Evolutionary conservation across 768 basidiomycete species (phyloP).

Genomic region (Infundibulicybe gibba): DNA sequence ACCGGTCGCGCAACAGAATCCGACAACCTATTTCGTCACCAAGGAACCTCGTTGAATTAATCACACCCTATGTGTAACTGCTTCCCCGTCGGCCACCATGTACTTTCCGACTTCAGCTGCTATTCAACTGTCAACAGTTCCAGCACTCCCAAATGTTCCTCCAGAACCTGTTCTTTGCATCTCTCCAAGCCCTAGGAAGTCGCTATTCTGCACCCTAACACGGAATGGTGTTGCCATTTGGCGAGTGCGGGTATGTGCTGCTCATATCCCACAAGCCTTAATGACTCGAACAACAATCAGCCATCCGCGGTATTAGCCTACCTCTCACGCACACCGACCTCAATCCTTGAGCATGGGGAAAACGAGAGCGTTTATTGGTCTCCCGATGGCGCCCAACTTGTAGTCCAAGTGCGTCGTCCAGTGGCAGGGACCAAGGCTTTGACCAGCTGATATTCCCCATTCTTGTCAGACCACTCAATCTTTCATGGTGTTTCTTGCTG

Average conservation of each 20-base stretch:
- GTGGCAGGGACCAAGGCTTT: background rate
- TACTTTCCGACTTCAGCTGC: conserved; percentile 86
- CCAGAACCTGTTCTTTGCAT: conserved; percentile 57
- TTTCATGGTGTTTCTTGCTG: conserved; percentile 70
- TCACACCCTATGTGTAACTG: background rate
- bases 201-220: conserved; percentile 77
- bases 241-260: conserved; percentile 68
- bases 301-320: conserved; percentile 70
- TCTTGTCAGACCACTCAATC: conserved; percentile 68
- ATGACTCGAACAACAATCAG: conserved; percentile 33
- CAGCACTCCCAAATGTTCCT: conserved; percentile 61
- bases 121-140: conserved; percentile 64
- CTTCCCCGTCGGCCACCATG: conserved; percentile 39
- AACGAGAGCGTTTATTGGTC: conserved; percentile 79
- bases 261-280: conserved; percentile 2
- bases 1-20: too few relatives aligned
- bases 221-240: conserved; percentile 70
- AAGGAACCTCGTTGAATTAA: background rate
- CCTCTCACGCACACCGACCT: conserved; percentile 72
- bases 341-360: conserved; percentile 80
- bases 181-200: conserved; percentile 65
- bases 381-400: conserved; percentile 73
- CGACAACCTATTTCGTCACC: too few relatives aligned
- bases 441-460: background rate
- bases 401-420: conserved; percentile 64